Evolutionary conservation across 306 rosid genomes (phyloP), one percentile per base, ranked within the genome.

Genomic region (Comarum palustre): DNA sequence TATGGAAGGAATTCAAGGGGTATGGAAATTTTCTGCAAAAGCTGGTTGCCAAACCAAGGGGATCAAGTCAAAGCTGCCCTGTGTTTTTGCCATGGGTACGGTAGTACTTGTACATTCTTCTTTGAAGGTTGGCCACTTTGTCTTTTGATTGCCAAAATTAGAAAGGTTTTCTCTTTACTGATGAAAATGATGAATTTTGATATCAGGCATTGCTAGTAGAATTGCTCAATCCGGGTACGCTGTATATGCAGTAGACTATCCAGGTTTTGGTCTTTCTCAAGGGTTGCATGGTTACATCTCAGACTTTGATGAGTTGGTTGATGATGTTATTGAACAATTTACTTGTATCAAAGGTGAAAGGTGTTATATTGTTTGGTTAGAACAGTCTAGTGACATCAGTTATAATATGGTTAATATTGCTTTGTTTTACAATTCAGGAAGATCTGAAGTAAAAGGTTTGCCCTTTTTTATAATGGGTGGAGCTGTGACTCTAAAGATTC

Each of bases 51-150:
- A 11, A 47, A 83, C 68, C 31, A 66, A 0, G 81, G 79, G 2
- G 82, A 82, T 80, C 84, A 60, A 47, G 84, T 86, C 19, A 91
- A 86, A 59, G 97, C 80, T 32, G 83, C 82, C 61, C 51, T 91
- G 74, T 87, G 70, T 79, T 91, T 86, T 66, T 86, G 96, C 78
- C 97, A 89, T 82, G 96, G 96, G 1, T 91, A 87, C 77, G 93
- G 93, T 31, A 85, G 85, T 71, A 91, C 97, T 61, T 84, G 97
- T 82, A 87, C 97, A 20, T 89, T 75, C 77, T 86, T 91, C 86
- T 91, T 91, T 82, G 96, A 86, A 81, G 96, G 96, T 87, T 66
- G 63, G 85, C 55, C n/a, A 5, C 42, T 16, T 4, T 36, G 20
- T 36, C 34, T 59, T 11, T 14, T 58, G n/a, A 38, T 34, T 12